Conservation (phyloP, 148 eudicot species). For the Rhododendron henanense region DNA sequence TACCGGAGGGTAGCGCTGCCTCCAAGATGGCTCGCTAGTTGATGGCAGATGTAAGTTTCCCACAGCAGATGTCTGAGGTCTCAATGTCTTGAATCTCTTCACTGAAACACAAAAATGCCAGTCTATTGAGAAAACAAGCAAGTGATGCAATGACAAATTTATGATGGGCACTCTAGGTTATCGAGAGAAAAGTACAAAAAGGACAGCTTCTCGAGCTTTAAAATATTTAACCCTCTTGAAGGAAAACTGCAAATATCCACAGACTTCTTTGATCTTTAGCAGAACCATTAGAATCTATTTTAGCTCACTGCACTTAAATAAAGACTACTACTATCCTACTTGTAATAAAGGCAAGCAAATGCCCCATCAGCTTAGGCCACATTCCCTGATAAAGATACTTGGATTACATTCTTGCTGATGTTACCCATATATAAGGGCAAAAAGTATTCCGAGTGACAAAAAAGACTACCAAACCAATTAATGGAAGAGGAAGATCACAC, state of each 20-base stretch:
- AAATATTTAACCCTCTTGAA: neutral
- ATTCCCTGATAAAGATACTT: neutral
- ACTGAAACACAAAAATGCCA: slow-evolving; percentile 23
- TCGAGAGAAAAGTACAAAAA: neutral
- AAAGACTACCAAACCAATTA: neutral
- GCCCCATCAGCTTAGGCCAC: neutral
- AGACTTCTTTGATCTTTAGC: neutral
- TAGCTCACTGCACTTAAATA: neutral
- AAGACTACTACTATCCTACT: neutral
- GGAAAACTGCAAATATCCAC: neutral
- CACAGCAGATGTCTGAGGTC: slow-evolving; percentile 29
- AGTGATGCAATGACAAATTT: neutral
- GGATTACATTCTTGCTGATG: neutral
- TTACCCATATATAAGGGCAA: neutral
- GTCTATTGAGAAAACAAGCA: neutral
- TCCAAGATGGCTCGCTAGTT: slow-evolving; percentile 47
- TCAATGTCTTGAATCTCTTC: slow-evolving; percentile 41
- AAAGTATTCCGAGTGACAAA: neutral
- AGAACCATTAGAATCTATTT: neutral
- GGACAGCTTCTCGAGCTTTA: neutral
- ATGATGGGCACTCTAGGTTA: neutral
- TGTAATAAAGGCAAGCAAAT: neutral
- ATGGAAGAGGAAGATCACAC: neutral
- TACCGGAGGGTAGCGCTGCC: slow-evolving; percentile 42
- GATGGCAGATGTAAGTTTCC: slow-evolving; percentile 37